A percentile compares a stretch with the other conserved stretches of the same genome.
phyloP scores from a whole-genome alignment of 129 eudicot species.

The Helichrysum umbraculigerum region DNA sequence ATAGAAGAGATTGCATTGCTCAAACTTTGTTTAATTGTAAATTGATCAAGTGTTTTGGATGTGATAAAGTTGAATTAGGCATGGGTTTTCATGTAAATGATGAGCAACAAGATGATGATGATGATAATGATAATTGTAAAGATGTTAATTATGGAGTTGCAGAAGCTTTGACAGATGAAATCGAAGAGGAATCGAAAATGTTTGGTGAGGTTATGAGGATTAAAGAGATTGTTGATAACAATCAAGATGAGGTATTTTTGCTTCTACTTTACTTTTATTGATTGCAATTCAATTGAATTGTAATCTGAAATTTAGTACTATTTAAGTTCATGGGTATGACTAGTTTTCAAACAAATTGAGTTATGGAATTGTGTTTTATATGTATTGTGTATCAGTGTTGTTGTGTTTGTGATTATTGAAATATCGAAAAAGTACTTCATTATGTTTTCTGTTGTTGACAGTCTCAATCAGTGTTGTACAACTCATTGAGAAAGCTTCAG shows the following conservation, averaged over 20 bases:
- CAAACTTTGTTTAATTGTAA: constrained; percentile 64
- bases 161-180: constrained; percentile 84
- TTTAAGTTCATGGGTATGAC: background rate
- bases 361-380: background rate
- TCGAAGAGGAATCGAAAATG: constrained; percentile 58
- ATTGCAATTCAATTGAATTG: background rate
- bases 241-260: constrained; percentile 59
- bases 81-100: constrained; percentile 34
- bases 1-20: constrained; percentile 70
- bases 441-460: constrained; percentile 28
- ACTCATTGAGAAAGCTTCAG: constrained; percentile 81
- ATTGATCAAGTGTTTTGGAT: constrained; percentile 57
- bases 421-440: background rate
- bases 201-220: constrained; percentile 75
- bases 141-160: constrained; percentile 53
- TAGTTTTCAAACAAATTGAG: background rate
- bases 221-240: constrained; percentile 60
- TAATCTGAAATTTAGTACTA: background rate
- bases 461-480: constrained; percentile 62
- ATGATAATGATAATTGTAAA: constrained; percentile 29
- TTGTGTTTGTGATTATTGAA: background rate
- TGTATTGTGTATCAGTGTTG: background rate
- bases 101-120: constrained; percentile 23
- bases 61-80: constrained; percentile 55
- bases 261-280: background rate